phyloP scores from a whole-genome alignment of 306 rosid genomes.

The Cicer chorassanicum region DNA sequence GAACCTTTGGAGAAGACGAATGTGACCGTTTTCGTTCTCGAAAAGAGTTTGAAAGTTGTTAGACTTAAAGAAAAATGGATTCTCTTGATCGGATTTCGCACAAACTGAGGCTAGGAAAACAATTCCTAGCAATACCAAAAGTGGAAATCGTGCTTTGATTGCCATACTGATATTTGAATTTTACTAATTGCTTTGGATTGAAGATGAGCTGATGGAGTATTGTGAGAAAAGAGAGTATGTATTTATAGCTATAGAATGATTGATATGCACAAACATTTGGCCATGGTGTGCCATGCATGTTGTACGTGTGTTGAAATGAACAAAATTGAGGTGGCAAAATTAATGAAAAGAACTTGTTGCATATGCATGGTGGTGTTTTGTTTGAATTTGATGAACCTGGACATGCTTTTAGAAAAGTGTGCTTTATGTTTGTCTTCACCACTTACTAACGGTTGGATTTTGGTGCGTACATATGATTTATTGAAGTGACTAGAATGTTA shows the following conservation, averaged over 20 bases:
- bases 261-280: slow-evolving; percentile 7
- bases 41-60: not conserved
- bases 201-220: not conserved
- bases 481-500: not conserved
- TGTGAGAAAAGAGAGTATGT: not conserved
- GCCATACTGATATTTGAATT: not conserved
- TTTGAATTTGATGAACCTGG: not conserved
- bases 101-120: slow-evolving; percentile 20
- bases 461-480: not conserved
- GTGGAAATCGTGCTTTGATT: slow-evolving; percentile 21
- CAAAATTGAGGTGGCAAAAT: slow-evolving; percentile 12
- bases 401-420: not conserved
- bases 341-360: not conserved
- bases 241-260: slow-evolving; percentile 15
- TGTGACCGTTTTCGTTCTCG: slow-evolving; percentile 33
- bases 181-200: not conserved
- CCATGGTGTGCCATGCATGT: slow-evolving; percentile 31
- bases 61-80: slow-evolving; percentile 34
- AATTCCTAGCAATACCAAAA: slow-evolving; percentile 32
- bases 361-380: not conserved
- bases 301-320: slow-evolving; percentile 48
- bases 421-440: not conserved
- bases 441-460: not conserved
- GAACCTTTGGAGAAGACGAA: slow-evolving; percentile 38
- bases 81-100: not conserved